These are phyloP conservation scores for Hysterium pulicare DNA, from an alignment of 2,329 filamentous ascomycete species.

Conservation along the genomic window DNA sequence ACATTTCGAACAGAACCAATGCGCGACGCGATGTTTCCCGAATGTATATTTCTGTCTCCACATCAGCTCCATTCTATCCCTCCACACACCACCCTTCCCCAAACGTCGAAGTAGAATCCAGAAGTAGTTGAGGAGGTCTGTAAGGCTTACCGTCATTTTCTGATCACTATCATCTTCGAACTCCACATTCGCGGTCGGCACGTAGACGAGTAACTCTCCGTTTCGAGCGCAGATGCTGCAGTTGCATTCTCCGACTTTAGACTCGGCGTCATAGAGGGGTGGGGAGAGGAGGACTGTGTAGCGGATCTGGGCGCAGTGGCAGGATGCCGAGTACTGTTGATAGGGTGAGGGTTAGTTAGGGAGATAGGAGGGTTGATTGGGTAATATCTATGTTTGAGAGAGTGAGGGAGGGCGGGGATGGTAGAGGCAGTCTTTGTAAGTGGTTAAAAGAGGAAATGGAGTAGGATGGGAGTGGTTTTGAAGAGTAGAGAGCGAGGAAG, in stretches of 20 bases:
- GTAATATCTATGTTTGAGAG: too few species aligned
- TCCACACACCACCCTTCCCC: background rate
- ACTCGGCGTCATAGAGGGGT: slow-evolving; percentile 43
- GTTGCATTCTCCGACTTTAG: slow-evolving; percentile 48
- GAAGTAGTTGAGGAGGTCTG: background rate
- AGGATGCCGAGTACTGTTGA: background rate
- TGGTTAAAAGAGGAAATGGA: background rate
- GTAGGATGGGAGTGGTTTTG: background rate
- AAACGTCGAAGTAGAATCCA: background rate
- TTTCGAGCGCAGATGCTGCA: slow-evolving; percentile 52
- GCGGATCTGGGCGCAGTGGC: slow-evolving; percentile 19
- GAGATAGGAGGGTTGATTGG: background rate
- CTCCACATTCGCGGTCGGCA: slow-evolving; percentile 20
- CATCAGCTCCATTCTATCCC: background rate
- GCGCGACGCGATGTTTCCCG: slow-evolving; percentile 22
- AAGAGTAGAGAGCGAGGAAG: background rate
- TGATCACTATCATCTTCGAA: slow-evolving; percentile 14
- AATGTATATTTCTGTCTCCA: slow-evolving; percentile 22
- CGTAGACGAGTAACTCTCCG: slow-evolving; percentile 50
- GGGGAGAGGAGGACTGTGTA: slow-evolving; percentile 50
- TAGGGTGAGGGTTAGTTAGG: background rate
- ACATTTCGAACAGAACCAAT: slow-evolving; percentile 31
- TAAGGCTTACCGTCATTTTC: background rate
- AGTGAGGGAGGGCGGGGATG: background rate
- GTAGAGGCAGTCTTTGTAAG: background rate